Evolutionary conservation across 257 asterid species (phyloP), one percentile per base, ranked within the genome.

Genomic region (Avicennia marina): DNA sequence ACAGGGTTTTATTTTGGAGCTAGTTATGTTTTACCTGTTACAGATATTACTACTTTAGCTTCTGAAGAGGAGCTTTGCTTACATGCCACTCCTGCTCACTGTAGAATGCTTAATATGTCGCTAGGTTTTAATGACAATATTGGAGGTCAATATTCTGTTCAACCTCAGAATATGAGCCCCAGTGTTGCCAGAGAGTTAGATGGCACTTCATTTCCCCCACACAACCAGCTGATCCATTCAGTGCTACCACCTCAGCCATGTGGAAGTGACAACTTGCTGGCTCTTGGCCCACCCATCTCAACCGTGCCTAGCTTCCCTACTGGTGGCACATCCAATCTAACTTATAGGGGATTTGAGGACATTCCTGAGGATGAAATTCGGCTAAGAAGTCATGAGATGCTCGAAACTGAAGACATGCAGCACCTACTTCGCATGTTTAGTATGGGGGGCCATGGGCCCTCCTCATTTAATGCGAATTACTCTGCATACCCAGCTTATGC

Each of bases 391-490:
- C 94, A 87, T 11, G 96, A 90, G 79, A 87, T 90, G 91, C 96
- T 90, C 56, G 96, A 82, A 76, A 78, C 74, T 52, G 96, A 87
- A 6, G 98, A 87, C 74, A 87, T 90, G 98, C 98, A 85, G 70
- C 82, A 87, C 72, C 72, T 90, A 26, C 98, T 90, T 49, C 86
- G 83, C 16, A 53, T 79, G 41, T 79, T 81, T 65, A 87, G 74
- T 39, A 81, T 79, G 95, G 82, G 84, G 47, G 94, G 83, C 51
- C 82, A 81, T 34, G 71, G 74, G 25, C 73, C 3, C 5, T 7
- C 3, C 33, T 29, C 33, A 7, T 29, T 29, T 29, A 29, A 29
- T 29, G 33, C 5, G 5, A 29, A 29, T 29, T 3, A 29, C 33
- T 29, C 7, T 29, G 33, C 5, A 7, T 29, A 2, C 33, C 7